These are phyloP conservation scores for Westerdykella aurantiaca DNA, from an alignment of 2,329 filamentous ascomycete species.

Conservation along the genomic window DNA sequence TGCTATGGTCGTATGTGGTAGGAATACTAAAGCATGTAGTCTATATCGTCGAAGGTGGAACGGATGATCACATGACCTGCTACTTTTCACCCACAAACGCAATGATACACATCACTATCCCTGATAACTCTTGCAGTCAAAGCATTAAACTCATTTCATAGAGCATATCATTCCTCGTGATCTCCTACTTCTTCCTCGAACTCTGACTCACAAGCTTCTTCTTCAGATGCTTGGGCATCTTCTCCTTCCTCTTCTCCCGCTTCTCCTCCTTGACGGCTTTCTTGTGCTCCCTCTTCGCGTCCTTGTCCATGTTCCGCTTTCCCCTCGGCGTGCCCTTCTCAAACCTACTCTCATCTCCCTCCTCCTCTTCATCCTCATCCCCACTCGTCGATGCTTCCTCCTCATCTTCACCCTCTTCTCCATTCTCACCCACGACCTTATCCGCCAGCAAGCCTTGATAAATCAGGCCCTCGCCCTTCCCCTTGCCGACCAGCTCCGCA, in stretches of 20 bases:
- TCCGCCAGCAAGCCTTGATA: slow-evolving; percentile 81
- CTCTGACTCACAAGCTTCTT: slow-evolving; percentile 70
- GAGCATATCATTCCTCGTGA: too few species aligned
- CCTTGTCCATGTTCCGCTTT: slow-evolving; percentile 76
- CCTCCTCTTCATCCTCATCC: slow-evolving; percentile 10
- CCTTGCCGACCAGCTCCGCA: slow-evolving; percentile 67
- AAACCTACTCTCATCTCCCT: slow-evolving; percentile 29
- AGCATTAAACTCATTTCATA: too few species aligned
- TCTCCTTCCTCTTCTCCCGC: slow-evolving; percentile 84
- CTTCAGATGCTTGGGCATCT: slow-evolving; percentile 95
- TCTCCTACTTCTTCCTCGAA: slow-evolving; percentile 53
- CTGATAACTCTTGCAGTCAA: too few species aligned
- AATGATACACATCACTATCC: too few species aligned
- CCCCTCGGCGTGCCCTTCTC: slow-evolving; percentile 32
- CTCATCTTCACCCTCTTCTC: slow-evolving; percentile 36
- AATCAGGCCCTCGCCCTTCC: slow-evolving; percentile 69
- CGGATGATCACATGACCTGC: too few species aligned
- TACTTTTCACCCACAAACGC: too few species aligned
- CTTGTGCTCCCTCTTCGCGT: slow-evolving; percentile 84
- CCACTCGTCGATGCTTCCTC: slow-evolving; percentile 7
- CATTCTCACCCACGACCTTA: slow-evolving; percentile 41
- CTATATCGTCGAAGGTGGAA: too few species aligned
- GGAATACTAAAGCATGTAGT: too few species aligned
- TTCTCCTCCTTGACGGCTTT: slow-evolving; percentile 90
- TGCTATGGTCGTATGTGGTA: too few species aligned